Evolutionary conservation across 208 protist species (phyloP).

Genomic region (Leishmania aethiopica): DNA sequence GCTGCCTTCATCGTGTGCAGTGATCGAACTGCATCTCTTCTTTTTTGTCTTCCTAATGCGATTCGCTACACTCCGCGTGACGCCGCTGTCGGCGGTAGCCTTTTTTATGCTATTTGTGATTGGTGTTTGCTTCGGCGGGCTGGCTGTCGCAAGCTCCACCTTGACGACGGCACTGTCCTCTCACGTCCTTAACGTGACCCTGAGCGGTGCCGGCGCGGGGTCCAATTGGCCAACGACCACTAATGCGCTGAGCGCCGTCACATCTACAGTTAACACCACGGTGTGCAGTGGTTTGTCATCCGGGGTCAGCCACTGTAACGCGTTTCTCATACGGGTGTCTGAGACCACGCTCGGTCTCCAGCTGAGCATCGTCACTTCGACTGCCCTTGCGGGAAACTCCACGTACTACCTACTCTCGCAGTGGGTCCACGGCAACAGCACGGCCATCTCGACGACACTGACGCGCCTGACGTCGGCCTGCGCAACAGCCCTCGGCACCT

Average conservation of each 20-base stretch:
- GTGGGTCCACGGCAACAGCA: constrained; percentile 34
- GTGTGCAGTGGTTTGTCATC: constrained; percentile 31
- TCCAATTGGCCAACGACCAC: constrained; percentile 37
- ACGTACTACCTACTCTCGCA: constrained; percentile 31
- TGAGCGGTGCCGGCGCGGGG: constrained; percentile 36
- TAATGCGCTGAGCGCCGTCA: constrained; percentile 10
- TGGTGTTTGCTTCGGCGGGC: neutral
- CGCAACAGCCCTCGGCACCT: constrained; percentile 18
- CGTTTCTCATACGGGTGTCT: constrained; percentile 40
- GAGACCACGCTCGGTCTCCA: constrained; percentile 38
- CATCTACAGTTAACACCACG: constrained; percentile 23
- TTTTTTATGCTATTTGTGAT: neutral
- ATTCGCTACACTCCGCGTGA: neutral
- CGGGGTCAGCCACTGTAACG: constrained; percentile 28
- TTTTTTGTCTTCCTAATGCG: neutral
- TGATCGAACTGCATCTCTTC: neutral
- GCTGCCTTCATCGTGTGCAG: neutral
- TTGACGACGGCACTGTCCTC: constrained; percentile 20
- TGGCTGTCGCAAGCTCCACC: neutral
- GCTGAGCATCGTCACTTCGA: constrained; percentile 31
- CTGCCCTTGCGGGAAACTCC: constrained; percentile 20
- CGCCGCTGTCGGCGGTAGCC: neutral
- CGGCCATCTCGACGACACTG: constrained; percentile 8
- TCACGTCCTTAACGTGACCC: constrained; percentile 43
- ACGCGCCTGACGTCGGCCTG: constrained; percentile 11